These are phyloP conservation scores for Suillus decipiens DNA, from an alignment of 768 basidiomycete species.

Conservation along the genomic window DNA sequence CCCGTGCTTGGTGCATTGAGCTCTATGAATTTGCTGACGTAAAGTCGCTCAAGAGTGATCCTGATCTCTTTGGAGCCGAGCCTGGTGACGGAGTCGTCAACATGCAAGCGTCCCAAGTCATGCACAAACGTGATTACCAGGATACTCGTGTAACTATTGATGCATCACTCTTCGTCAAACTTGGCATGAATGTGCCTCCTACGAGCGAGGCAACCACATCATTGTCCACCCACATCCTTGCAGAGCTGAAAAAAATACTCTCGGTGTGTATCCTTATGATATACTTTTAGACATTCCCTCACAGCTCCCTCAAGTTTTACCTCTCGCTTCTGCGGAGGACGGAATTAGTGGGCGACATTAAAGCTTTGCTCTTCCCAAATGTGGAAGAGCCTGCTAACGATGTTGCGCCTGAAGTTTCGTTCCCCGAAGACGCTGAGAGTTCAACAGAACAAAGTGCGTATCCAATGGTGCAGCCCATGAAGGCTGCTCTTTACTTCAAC, in stretches of 20 bases:
- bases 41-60: neutral
- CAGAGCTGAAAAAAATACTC: constrained; percentile 29
- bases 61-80: constrained; percentile 3
- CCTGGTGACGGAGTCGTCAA: constrained; percentile 9
- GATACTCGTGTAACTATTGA: constrained; percentile 23
- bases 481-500: constrained; percentile 61
- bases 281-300: neutral
- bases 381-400: neutral
- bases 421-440: neutral
- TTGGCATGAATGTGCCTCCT: constrained; percentile 31
- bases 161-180: constrained; percentile 28
- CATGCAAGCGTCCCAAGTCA: constrained; percentile 30
- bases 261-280: constrained; percentile 24
- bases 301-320: constrained; percentile 23
- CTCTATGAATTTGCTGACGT: constrained; percentile 2
- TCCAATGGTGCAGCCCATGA: constrained; percentile 57
- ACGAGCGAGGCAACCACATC: constrained; percentile 20
- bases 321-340: constrained; percentile 23
- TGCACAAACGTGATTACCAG: constrained; percentile 21
- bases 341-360: constrained; percentile 11
- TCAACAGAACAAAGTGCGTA: constrained; percentile 28
- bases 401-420: neutral
- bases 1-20: constrained; percentile 24
- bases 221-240: constrained; percentile 20
- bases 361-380: constrained; percentile 7